Conservation (phyloP, 305 asterid species). For the Fraxinus xanthoxyloides region DNA sequence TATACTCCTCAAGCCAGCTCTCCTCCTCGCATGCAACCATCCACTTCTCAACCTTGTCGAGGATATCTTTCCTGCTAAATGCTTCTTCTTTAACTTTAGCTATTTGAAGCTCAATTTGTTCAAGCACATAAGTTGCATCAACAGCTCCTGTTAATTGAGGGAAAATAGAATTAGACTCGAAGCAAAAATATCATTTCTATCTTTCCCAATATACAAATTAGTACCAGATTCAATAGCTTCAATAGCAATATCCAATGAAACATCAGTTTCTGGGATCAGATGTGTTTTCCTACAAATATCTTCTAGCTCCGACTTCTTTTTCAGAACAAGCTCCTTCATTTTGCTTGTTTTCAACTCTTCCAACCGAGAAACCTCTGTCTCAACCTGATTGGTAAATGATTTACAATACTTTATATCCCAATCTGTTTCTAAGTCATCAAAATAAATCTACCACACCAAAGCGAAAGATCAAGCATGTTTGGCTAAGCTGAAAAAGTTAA, state of each 20-base stretch:
- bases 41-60: constrained; percentile 98
- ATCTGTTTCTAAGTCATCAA: constrained; percentile 9
- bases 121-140: constrained; percentile 81
- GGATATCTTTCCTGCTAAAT: constrained; percentile 85
- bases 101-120: constrained; percentile 88
- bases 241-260: constrained; percentile 54
- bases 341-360: constrained; percentile 88
- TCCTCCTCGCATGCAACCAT: constrained; percentile 91
- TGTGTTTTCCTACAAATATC: constrained; percentile 85
- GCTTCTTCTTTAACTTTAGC: constrained; percentile 89
- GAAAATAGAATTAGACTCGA: neutral
- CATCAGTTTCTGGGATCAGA: constrained; percentile 62
- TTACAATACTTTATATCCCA: constrained; percentile 15
- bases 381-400: constrained; percentile 55
- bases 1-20: constrained; percentile 99
- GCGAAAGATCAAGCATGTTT: neutral
- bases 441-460: neutral
- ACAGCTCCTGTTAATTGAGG: constrained; percentile 56
- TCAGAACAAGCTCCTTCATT: constrained; percentile 95
- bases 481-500: neutral
- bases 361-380: constrained; percentile 82
- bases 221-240: constrained; percentile 94
- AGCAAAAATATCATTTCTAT: constrained; percentile 13
- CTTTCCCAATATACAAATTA: neutral
- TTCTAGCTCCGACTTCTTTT: constrained; percentile 86